These are phyloP conservation scores for Saccharomyces hybrid DNA, from an alignment of 1,139 yeast genomes.

Conservation along the genomic window DNA sequence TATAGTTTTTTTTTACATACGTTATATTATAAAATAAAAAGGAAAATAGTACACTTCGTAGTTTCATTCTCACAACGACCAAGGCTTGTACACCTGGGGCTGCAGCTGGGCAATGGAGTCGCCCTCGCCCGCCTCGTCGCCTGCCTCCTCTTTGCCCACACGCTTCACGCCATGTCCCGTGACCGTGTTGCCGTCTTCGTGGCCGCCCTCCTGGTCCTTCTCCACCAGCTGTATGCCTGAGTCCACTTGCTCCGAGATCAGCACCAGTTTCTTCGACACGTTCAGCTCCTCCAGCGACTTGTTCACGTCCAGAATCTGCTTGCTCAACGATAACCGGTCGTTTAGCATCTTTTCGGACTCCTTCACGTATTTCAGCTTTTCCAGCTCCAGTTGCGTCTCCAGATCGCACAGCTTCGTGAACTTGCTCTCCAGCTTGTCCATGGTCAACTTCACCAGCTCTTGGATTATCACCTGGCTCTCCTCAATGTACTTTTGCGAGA, in stretches of 20 bases:
- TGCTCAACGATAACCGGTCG: slow-evolving; percentile 28
- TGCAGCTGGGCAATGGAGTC: slow-evolving; percentile 26
- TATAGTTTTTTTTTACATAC: background rate
- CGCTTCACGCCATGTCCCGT: slow-evolving; percentile 17
- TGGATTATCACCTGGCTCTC: slow-evolving; percentile 30
- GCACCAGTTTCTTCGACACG: slow-evolving; percentile 25
- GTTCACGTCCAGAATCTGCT: slow-evolving; percentile 28
- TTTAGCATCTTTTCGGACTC: slow-evolving; percentile 26
- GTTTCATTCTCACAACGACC: slow-evolving; percentile 23
- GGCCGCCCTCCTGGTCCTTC: slow-evolving; percentile 17
- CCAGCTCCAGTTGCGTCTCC: slow-evolving; percentile 24
- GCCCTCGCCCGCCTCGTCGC: background rate
- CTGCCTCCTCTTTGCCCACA: background rate
- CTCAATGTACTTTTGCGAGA: slow-evolving; percentile 24
- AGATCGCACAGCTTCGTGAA: slow-evolving; percentile 23
- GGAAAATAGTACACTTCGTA: background rate
- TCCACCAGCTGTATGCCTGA: slow-evolving; percentile 27
- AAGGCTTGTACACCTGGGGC: slow-evolving; percentile 27
- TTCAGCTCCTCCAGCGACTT: slow-evolving; percentile 24
- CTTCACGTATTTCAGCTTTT: slow-evolving; percentile 21
- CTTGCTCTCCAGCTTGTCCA: slow-evolving; percentile 25
- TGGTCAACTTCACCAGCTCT: slow-evolving; percentile 24
- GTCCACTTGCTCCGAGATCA: slow-evolving; percentile 29
- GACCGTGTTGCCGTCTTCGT: slow-evolving; percentile 17
- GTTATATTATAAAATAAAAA: background rate